Percentiles rank a stretch among this genome's conserved stretches.
Evolutionary conservation across 768 basidiomycete genomes (phyloP).

Genomic region (Kwoniella sp.): DNA sequence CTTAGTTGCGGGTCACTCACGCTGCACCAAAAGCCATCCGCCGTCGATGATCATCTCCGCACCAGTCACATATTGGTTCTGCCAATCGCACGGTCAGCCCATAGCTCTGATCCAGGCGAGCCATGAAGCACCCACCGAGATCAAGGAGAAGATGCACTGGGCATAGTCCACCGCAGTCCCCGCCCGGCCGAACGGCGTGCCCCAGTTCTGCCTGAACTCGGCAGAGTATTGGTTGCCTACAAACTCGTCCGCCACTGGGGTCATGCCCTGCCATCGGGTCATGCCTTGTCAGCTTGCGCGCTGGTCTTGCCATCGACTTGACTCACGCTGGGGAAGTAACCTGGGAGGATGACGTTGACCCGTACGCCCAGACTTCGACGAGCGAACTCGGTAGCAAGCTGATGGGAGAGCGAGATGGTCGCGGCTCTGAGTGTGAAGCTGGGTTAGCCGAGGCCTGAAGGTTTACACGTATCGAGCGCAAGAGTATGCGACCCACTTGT

Average conservation of each 20-base stretch:
- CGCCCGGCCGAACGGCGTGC: conserved; percentile 42
- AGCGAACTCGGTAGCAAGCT: conserved; percentile 37
- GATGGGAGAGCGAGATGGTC: conserved; percentile 20
- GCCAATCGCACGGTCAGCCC: not conserved
- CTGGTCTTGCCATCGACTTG: conserved; percentile 3
- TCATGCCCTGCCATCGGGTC: conserved; percentile 34
- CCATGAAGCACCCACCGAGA: conserved; percentile 33
- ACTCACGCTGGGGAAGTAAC: conserved; percentile 43
- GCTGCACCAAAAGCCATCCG: conserved; percentile 38
- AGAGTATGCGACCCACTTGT: conserved; percentile 51
- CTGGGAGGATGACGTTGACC: conserved; percentile 40
- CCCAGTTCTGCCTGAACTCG: conserved; percentile 25
- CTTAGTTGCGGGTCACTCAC: too few relatives aligned
- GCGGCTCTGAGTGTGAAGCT: not conserved
- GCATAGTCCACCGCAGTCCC: conserved; percentile 45
- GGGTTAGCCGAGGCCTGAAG: too few relatives aligned
- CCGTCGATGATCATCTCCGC: conserved; percentile 44
- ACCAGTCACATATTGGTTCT: conserved; percentile 47
- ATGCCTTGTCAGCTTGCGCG: too few relatives aligned
- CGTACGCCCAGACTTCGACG: conserved; percentile 31
- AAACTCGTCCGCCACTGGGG: conserved; percentile 14
- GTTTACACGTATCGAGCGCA: too few relatives aligned
- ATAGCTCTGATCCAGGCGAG: not conserved
- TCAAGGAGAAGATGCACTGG: conserved; percentile 34
- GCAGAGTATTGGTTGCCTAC: not conserved